These are phyloP conservation scores for Dichomitus squalens DNA, from an alignment of 1,284 basidiomycete species.

Conservation along the genomic window DNA sequence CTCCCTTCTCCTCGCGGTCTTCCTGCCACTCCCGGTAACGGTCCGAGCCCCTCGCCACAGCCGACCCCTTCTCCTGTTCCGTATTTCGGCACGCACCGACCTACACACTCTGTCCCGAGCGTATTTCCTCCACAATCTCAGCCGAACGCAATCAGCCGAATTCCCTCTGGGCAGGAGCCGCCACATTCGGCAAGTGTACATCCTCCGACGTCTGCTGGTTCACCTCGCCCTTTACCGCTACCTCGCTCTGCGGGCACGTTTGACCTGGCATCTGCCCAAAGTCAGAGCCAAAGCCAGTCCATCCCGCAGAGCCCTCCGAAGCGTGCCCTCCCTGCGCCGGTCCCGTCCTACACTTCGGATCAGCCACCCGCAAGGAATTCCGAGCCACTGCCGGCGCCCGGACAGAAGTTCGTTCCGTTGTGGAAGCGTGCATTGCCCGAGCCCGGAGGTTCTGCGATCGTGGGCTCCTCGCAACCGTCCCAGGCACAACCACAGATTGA, in stretches of 20 bases:
- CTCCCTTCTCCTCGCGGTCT: slow-evolving; percentile 25
- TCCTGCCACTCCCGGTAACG: slow-evolving; percentile 8
- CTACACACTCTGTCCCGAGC: slow-evolving; percentile 19
- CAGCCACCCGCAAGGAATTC: slow-evolving; percentile 5
- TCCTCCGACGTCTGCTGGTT: slow-evolving; percentile 14
- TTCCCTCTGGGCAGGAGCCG: slow-evolving; percentile 7
- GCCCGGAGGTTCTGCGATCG: slow-evolving; percentile 15
- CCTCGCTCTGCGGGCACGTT: slow-evolving; percentile 26
- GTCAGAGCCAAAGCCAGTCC: background rate
- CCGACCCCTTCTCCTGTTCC: slow-evolving; percentile 17
- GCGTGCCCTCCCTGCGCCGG: slow-evolving; percentile 16
- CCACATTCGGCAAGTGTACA: slow-evolving; percentile 13
- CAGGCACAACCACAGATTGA: slow-evolving; percentile 6
- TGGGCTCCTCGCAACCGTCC: slow-evolving; percentile 1
- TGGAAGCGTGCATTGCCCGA: slow-evolving; percentile 34
- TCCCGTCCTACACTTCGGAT: background rate
- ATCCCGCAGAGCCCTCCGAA: slow-evolving; percentile 26
- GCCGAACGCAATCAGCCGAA: background rate
- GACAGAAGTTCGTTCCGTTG: slow-evolving; percentile 33
- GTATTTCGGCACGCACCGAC: slow-evolving; percentile 16
- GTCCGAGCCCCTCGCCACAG: slow-evolving; percentile 11
- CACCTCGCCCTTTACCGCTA: slow-evolving; percentile 29
- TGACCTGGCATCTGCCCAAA: slow-evolving; percentile 20
- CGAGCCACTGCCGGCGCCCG: slow-evolving; percentile 17
- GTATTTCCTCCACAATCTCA: slow-evolving; percentile 1